Evolutionary conservation across 2,329 filamentous ascomycete species (phyloP), one percentile per base, ranked within the genome.

Genomic region (Kalmusia sp.): DNA sequence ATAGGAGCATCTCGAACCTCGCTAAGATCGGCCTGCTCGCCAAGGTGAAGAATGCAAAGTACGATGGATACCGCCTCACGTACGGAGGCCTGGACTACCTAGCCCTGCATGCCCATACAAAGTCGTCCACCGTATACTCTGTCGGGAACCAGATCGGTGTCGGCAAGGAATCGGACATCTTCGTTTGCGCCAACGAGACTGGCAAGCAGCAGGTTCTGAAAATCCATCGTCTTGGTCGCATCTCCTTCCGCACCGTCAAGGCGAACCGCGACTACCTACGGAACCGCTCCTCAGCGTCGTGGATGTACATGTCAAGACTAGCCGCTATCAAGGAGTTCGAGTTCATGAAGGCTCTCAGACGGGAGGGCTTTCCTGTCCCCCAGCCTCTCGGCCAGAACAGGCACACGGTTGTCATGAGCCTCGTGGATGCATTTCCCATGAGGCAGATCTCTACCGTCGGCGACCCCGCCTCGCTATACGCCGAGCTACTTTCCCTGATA

Each of bases 51-150:
- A 96, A 98, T 75, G 91, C 93, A 58, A 93, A 92, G 75, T 99
- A 99, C 77, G 95, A 99, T 69, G 95, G 95, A 57, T 99, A 99
- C 78, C 88, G 96, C 48, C 84, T 99, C 49, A 96, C 93, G 6
- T 99, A 99, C 73, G 95, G 95, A 66, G 95, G 95, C 2, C 87
- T 98, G 41, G 95, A 99, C 79, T 99, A 99, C 76, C 87, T 99
- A n/a, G 92, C 95, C 14, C 83, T 99, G 49, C 92, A 98, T 77
- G 87, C 92, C 0, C 89, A 98, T 73, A 88, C 93, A 52, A 89
- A 90, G 65, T 83, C 87, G 60, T 88, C 89, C 64, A 85, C 84
- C 51, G 84, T 98, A 34, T 98, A 96, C 83, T 96, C 91, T 63
- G 91, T 98, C 3, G 95, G 95, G 48, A 95, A 90, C 74, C 90